A percentile compares a stretch with the other conserved stretches of the same genome.
These are phyloP conservation scores for Helicostylum pulchrum DNA, from an alignment of 192 early-diverging fungal species.

Conservation along the genomic window DNA sequence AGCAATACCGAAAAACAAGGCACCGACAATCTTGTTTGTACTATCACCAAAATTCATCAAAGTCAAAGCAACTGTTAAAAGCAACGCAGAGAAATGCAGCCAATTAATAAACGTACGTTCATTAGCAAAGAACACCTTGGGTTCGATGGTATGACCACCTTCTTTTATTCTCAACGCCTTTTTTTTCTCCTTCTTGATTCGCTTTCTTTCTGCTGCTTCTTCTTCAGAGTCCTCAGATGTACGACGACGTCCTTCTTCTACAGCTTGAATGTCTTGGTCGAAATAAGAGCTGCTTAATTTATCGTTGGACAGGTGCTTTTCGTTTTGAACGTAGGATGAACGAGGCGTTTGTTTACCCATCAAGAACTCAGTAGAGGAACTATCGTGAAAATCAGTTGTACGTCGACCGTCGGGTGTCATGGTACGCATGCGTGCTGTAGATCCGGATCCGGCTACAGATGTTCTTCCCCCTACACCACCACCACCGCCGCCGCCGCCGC, in stretches of 20 bases:
- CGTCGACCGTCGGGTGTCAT: neutral
- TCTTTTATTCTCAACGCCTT: neutral
- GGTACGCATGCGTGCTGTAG: neutral
- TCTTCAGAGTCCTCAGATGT: neutral
- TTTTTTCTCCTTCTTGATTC: conserved; percentile 14
- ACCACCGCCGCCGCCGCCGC: no score
- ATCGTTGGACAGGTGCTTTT: neutral
- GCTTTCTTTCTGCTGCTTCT: neutral
- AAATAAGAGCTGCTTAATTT: neutral
- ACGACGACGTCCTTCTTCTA: conserved; percentile 12
- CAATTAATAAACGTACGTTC: conserved; percentile 90
- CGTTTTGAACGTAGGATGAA: neutral
- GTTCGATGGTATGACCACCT: conserved; percentile 60
- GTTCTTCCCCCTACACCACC: neutral
- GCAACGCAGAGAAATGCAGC: conserved; percentile 73
- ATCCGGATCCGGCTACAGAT: neutral
- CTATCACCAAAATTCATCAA: conserved; percentile 80
- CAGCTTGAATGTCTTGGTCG: neutral
- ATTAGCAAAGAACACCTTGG: conserved; percentile 93
- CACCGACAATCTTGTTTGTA: conserved; percentile 58
- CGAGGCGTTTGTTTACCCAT: conserved; percentile 8
- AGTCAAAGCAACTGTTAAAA: conserved; percentile 65
- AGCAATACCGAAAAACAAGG: conserved; percentile 67
- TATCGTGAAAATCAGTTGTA: conserved; percentile 1
- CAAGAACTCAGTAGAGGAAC: conserved; percentile 18